Evolutionary conservation across 2,329 filamentous ascomycete genomes (phyloP).

Genomic region (Pseudogymnoascus sp.): DNA sequence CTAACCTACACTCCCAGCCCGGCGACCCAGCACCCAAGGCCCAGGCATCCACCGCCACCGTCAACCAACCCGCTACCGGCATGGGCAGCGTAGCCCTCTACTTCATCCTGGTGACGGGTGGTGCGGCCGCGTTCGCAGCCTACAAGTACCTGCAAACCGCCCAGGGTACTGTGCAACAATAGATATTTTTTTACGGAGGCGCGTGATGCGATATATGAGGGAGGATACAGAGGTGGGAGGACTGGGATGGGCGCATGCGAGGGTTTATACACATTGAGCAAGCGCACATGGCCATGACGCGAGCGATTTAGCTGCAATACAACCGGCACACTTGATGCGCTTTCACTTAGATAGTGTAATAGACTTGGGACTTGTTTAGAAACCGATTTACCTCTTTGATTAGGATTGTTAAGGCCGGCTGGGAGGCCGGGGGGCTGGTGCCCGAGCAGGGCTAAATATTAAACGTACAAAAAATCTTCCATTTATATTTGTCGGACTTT

Average conservation of each 20-base stretch:
- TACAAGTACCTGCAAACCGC: constrained; percentile 70
- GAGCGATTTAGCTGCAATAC: neutral
- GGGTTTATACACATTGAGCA: constrained; percentile 6
- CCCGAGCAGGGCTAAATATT: neutral
- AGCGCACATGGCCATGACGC: constrained; percentile 5
- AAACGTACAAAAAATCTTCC: neutral
- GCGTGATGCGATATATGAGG: neutral
- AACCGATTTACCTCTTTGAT: neutral
- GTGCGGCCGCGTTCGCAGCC: constrained; percentile 64
- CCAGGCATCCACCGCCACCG: constrained; percentile 40
- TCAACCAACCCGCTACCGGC: constrained; percentile 37
- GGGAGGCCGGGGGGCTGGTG: neutral
- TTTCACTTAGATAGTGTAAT: constrained; percentile 8
- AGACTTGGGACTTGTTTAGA: constrained; percentile 4
- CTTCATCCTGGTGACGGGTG: constrained; percentile 70
- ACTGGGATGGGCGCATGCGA: neutral
- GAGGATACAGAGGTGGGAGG: neutral
- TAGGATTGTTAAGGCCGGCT: neutral
- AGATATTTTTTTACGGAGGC: neutral
- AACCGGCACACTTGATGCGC: constrained; percentile 4
- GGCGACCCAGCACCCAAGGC: constrained; percentile 71
- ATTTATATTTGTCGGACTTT: neutral
- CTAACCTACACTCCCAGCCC: constrained; percentile 40
- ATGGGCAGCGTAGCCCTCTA: constrained; percentile 69
- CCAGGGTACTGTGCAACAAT: neutral